Evolutionary conservation across 1,284 basidiomycete genomes (phyloP), one percentile per base, ranked within the genome.

Genomic region (Malassezia sympodialis): DNA sequence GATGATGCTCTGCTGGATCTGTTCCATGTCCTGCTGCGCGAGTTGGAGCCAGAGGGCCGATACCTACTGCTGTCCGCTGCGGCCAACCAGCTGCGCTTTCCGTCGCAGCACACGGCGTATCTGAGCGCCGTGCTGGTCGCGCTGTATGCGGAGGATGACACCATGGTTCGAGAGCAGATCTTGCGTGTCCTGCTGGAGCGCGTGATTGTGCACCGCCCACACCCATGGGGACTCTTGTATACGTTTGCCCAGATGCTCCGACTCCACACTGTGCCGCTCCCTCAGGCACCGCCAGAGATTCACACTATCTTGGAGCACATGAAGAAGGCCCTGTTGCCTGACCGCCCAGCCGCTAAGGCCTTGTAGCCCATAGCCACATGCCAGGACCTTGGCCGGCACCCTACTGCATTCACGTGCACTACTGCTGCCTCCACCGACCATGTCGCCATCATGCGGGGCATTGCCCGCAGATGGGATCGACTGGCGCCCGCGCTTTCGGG

Each of bases 171-270:
- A 63, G 93, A 96, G 77, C 83, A 93, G 62, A 84, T 94, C 78
- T 86, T 88, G 37, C 86, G 87, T 56, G 88, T 94, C 27, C 81
- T 98, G 26, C 80, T 98, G 63, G 91, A 96, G 75, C 83, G 93
- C 34, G 86, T 96, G 76, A 83, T 96, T 56, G 90, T 90, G 51
- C 84, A 90, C 72, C 84, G 89, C 40, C 93, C 93, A 50, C 91
- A 96, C 70, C 90, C 93, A n/a, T 96, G 90, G 89, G 93, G 91
- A 56, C 83, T 90, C 40, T 78, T 96, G 59, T 83, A 89, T 65
- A 90, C 89, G 2, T 94, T 96, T 77, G 89, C 91, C 67, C 89
- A 94, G 78, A 78, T 93, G 58, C 81, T 91, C 42, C 65, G 68
- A 51, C 62, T 46, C 35, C 62, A 60, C 40, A 51, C 62, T 37